These are phyloP conservation scores for Orbilia quercus DNA, from an alignment of 2,329 filamentous ascomycete genomes.

Conservation along the genomic window DNA sequence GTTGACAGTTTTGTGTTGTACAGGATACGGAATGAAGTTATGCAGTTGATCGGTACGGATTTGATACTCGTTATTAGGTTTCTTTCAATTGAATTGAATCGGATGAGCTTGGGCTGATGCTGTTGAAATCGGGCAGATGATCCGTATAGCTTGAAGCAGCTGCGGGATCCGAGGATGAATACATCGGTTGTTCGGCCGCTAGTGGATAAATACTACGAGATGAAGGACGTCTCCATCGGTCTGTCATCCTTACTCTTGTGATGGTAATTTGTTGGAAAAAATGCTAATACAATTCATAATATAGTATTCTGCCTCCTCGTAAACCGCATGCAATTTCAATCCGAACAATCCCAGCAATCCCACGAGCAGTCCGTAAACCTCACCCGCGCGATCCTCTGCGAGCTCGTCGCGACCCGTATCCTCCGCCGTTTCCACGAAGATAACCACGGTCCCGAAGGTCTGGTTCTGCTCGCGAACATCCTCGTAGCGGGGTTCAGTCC, in stretches of 20 bases:
- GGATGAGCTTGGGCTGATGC: conserved; percentile 4
- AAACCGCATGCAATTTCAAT: conserved; percentile 81
- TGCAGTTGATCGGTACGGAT: conserved; percentile 72
- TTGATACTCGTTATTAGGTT: neutral
- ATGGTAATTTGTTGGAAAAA: too few relatives aligned
- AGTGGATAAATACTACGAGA: conserved; percentile 83
- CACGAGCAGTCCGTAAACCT: conserved; percentile 84
- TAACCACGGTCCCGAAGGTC: conserved; percentile 75
- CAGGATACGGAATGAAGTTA: conserved; percentile 72
- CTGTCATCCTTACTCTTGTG: conserved; percentile 59
- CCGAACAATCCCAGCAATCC: conserved; percentile 78
- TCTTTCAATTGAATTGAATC: too few relatives aligned
- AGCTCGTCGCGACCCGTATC: conserved; percentile 81
- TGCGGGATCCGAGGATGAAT: conserved; percentile 84
- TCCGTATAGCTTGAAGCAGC: conserved; percentile 77
- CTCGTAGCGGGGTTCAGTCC: conserved; percentile 85
- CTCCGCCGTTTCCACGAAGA: conserved; percentile 82
- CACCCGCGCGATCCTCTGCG: conserved; percentile 80
- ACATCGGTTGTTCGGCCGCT: conserved; percentile 80
- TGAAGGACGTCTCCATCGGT: conserved; percentile 82
- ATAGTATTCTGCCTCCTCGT: conserved; percentile 84
- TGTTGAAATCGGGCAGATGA: conserved; percentile 66
- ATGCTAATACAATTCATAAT: conserved; percentile 31
- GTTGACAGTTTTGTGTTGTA: neutral
- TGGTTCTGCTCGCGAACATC: conserved; percentile 80